Evolutionary conservation across 345 rosid genomes (phyloP), one percentile per base, ranked within the genome.

Genomic region (Mercurialis annua): DNA sequence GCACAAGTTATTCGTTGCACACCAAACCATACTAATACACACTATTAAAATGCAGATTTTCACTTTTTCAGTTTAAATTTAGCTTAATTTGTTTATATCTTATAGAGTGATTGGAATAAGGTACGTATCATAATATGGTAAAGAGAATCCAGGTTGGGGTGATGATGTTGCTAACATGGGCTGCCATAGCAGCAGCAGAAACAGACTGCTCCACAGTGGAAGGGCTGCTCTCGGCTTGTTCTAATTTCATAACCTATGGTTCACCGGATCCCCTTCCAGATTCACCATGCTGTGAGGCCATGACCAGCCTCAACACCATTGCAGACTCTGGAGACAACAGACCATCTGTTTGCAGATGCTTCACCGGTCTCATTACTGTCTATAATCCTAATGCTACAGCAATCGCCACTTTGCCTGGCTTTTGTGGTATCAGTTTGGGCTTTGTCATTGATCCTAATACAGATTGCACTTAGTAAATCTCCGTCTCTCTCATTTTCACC

Each of bases 371-470:
- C n/a, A 33, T 60, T 15, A 56, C 66, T 18, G 47, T 80, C 46
- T 79, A 82, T 64, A 80, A 61, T 38, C 70, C 88, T 0, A 83
- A 88, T 26, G 87, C 92, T 73, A 82, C 95, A 0, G 84, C 85
- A 14, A 83, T 90, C 20, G 86, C 96, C 29, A 85, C 89, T 16
- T 58, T 89, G 53, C 89, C 96, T 0, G 96, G 96, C 62, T 76
- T 93, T 65, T 93, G 97, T 26, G 96, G 92, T 0, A 76, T 86
- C 42, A 59, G 76, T 31, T 71, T 93, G 29, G 92, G 97, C 69
- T 88, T 90, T 81, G 69, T 67, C 60, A 72, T 93, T 51, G 81
- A 76, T 40, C 94, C 94, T 9, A 82, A 80, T 58, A 83, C 88
- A 17, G 87, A 92, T 18, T 92, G 93, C 87, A 65, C 73, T 72